phyloP scores from a whole-genome alignment of 1,284 basidiomycete genomes.

The Irpex rosettiformis region DNA sequence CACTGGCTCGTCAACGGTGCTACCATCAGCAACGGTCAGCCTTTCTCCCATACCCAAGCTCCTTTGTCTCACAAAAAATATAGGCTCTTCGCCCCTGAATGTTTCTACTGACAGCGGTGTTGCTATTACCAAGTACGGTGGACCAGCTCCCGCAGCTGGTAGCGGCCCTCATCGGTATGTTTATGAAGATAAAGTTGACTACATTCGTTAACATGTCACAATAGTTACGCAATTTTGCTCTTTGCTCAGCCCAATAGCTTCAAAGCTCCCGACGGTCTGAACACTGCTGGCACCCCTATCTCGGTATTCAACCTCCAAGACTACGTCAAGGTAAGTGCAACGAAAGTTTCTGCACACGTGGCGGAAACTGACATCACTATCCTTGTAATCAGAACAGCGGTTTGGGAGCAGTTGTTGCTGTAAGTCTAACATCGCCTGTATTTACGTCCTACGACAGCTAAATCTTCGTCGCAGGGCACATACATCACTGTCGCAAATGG shows the following conservation, averaged over 20 bases:
- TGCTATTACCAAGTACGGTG: slow-evolving; percentile 66
- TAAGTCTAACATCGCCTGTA: slow-evolving; percentile 28
- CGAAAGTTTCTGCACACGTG: slow-evolving; percentile 1
- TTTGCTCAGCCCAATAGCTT: slow-evolving; percentile 63
- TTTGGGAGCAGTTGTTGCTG: slow-evolving; percentile 58
- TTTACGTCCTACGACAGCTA: slow-evolving; percentile 22
- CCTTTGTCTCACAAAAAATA: not conserved
- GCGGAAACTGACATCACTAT: slow-evolving; percentile 3
- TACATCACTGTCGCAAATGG: slow-evolving; percentile 79
- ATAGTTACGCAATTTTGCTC: slow-evolving; percentile 65
- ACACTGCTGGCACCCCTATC: slow-evolving; percentile 44
- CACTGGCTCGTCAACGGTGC: slow-evolving; percentile 81
- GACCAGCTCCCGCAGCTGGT: slow-evolving; percentile 65
- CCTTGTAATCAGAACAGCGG: slow-evolving; percentile 39
- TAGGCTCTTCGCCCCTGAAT: slow-evolving; percentile 29
- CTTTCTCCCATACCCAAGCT: not conserved
- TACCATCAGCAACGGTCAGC: slow-evolving; percentile 38
- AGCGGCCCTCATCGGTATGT: slow-evolving; percentile 67
- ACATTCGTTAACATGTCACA: not conserved
- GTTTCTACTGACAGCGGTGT: slow-evolving; percentile 49
- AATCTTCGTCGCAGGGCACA: slow-evolving; percentile 44
- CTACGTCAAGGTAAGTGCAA: slow-evolving; percentile 43
- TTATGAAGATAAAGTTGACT: slow-evolving; percentile 4
- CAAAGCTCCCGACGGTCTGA: slow-evolving; percentile 55
- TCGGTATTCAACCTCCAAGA: slow-evolving; percentile 48